Evolutionary conservation across 1,284 basidiomycete genomes (phyloP).

Genomic region (Jaminaea rosea): DNA sequence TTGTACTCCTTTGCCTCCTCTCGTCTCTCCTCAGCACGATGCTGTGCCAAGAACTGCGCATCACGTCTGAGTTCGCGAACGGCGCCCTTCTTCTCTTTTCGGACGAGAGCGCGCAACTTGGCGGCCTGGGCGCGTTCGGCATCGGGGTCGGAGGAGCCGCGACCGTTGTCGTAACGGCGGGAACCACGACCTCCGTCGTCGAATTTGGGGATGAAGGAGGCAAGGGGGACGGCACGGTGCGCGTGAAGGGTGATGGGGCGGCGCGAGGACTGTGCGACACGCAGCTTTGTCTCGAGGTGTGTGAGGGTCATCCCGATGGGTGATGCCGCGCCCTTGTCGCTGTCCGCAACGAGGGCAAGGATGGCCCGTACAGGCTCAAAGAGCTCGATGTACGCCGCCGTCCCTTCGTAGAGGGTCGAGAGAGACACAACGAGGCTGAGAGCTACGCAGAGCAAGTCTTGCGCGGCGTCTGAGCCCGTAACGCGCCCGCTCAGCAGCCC

Average conservation of each 20-base stretch:
- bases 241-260: conserved; percentile 76
- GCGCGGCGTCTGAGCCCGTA: background rate
- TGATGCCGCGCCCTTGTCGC: background rate
- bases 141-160: conserved; percentile 74
- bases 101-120: conserved; percentile 80
- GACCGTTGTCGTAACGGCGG: conserved; percentile 54
- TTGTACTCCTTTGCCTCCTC: conserved; percentile 64
- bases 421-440: conserved; percentile 22
- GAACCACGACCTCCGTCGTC: conserved; percentile 67
- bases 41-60: conserved; percentile 75
- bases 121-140: conserved; percentile 74
- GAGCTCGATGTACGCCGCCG: conserved; percentile 36
- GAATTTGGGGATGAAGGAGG: conserved; percentile 87
- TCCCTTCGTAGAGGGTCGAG: conserved; percentile 31
- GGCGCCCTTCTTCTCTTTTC: conserved; percentile 93
- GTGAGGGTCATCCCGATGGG: too few relatives aligned
- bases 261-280: conserved; percentile 63
- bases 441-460: conserved; percentile 16
- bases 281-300: conserved; percentile 49
- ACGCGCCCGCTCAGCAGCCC: too few relatives aligned
- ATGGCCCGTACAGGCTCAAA: conserved; percentile 28
- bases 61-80: conserved; percentile 94
- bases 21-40: conserved; percentile 65
- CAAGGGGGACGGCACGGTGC: conserved; percentile 92
- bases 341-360: conserved; percentile 6